Conservation (phyloP, 768 basidiomycete species). For the Xanthoconium stramineum region DNA sequence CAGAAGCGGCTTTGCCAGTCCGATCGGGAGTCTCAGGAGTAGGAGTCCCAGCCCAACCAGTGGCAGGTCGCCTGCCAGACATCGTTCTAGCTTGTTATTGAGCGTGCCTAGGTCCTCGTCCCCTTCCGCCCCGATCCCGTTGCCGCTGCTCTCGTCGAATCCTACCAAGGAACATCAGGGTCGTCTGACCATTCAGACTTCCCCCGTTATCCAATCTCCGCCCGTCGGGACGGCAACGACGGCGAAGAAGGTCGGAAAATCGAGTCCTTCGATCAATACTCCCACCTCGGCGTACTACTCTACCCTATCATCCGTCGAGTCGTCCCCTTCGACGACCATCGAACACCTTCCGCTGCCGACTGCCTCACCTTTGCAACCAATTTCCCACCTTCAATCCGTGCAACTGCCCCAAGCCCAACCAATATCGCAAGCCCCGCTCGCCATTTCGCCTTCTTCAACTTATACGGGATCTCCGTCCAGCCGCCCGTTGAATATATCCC, state of each 20-base stretch:
- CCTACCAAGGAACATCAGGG: constrained; percentile 22
- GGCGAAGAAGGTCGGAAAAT: constrained; percentile 10
- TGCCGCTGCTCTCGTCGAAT: constrained; percentile 27
- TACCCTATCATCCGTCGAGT: constrained; percentile 34
- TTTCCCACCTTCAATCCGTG: constrained; percentile 14
- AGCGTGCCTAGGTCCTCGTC: constrained; percentile 42
- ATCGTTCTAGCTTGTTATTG: constrained; percentile 45
- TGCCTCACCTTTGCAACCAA: constrained; percentile 22
- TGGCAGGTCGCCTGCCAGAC: constrained; percentile 32
- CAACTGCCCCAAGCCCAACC: constrained; percentile 21
- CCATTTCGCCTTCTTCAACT: constrained; percentile 23
- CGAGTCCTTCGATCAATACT: constrained; percentile 35
- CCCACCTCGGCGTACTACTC: constrained; percentile 52
- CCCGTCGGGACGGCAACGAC: background rate
- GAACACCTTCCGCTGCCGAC: constrained; percentile 26
- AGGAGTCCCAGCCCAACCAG: constrained; percentile 62
- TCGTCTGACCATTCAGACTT: constrained; percentile 25
- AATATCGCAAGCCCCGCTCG: constrained; percentile 5
- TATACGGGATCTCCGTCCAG: constrained; percentile 27
- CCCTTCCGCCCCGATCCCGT: constrained; percentile 15
- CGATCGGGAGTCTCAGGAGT: constrained; percentile 60
- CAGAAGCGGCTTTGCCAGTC: constrained; percentile 61
- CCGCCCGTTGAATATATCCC: constrained; percentile 24
- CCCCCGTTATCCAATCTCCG: constrained; percentile 11
- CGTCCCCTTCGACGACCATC: constrained; percentile 39